Evolutionary conservation across 345 rosid genomes (phyloP).

Genomic region (Arabis hirsuta): DNA sequence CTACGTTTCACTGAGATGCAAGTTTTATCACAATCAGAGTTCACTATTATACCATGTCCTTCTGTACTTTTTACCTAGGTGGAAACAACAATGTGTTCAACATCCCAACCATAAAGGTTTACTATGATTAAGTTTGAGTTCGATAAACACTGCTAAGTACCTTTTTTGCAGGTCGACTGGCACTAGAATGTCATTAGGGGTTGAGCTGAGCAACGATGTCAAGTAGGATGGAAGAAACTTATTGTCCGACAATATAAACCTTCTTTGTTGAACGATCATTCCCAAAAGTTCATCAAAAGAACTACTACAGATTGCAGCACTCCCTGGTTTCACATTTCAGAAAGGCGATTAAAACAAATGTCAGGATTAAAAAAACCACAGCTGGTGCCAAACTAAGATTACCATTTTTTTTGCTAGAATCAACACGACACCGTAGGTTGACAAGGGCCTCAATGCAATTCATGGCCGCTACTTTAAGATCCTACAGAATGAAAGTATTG

Average conservation of each 20-base stretch:
- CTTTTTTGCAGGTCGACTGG: slow-evolving; percentile 69
- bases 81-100: not conserved
- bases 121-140: not conserved
- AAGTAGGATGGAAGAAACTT: slow-evolving; percentile 75
- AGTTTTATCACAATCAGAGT: slow-evolving; percentile 4
- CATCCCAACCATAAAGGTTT: not conserved
- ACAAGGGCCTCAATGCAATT: slow-evolving; percentile 70
- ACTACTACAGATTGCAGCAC: slow-evolving; percentile 61
- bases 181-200: slow-evolving; percentile 57
- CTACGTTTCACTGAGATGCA: not conserved
- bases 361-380: slow-evolving; percentile 16
- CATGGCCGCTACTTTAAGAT: slow-evolving; percentile 71
- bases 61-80: not conserved
- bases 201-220: slow-evolving; percentile 71
- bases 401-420: slow-evolving; percentile 96
- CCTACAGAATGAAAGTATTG: slow-evolving; percentile 54
- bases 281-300: slow-evolving; percentile 74
- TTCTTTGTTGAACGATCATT: slow-evolving; percentile 75
- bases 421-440: slow-evolving; percentile 57
- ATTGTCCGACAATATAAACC: slow-evolving; percentile 74
- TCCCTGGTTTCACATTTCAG: slow-evolving; percentile 56
- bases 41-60: not conserved
- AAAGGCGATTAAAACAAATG: slow-evolving; percentile 3
- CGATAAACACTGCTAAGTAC: slow-evolving; percentile 46
- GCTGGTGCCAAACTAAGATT: slow-evolving; percentile 30